Evolutionary conservation across 179 eudicot species (phyloP).

Genomic region (Silene coronaria): DNA sequence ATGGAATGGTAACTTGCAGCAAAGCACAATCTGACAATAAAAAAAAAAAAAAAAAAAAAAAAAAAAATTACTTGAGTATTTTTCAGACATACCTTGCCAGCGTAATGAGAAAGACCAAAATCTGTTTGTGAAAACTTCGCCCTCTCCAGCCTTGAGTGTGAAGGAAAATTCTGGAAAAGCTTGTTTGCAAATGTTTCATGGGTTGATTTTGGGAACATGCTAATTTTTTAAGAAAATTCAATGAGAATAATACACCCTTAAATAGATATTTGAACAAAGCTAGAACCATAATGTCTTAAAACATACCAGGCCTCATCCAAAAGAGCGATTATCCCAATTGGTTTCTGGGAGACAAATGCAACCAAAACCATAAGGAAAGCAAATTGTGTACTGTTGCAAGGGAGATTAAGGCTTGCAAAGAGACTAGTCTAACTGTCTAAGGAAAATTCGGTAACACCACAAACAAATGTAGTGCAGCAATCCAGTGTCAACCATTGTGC

Average conservation of each 20-base stretch:
- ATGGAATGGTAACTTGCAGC: not conserved
- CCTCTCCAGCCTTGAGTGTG: constrained; percentile 83
- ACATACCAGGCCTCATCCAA: constrained; percentile 95
- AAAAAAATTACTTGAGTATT: not conserved
- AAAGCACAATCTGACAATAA: not conserved
- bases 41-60: not conserved
- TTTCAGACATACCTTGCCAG: constrained; percentile 71
- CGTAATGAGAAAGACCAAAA: constrained; percentile 87
- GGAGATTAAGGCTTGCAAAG: not conserved
- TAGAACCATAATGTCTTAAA: constrained; percentile 23
- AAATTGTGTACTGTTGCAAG: not conserved
- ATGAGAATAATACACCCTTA: constrained; percentile 15
- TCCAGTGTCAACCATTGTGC: not conserved
- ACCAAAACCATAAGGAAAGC: not conserved
- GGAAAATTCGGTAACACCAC: not conserved
- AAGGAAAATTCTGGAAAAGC: constrained; percentile 68
- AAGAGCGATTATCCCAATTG: constrained; percentile 85
- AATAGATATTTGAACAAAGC: constrained; percentile 8
- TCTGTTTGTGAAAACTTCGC: constrained; percentile 93
- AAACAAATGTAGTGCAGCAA: not conserved
- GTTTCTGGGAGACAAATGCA: constrained; percentile 58
- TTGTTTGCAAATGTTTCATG: constrained; percentile 84
- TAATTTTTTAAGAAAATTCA: constrained; percentile 29
- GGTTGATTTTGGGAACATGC: constrained; percentile 97
- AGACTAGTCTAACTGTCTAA: not conserved